These are phyloP conservation scores for Oryza longistaminata DNA, from an alignment of 176 grass and related monocot species.

Conservation along the genomic window DNA sequence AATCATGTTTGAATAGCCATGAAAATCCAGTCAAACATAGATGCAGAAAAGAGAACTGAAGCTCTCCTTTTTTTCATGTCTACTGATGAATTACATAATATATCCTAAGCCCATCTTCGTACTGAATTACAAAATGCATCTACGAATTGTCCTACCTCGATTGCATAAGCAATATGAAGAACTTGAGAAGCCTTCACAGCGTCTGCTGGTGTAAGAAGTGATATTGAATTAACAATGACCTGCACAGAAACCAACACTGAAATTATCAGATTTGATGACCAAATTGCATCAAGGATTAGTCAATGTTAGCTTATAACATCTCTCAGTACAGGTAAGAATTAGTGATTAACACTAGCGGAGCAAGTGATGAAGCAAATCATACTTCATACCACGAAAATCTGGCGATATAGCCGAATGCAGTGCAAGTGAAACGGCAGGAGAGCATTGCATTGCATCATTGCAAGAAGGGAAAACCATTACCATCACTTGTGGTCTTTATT, in stretches of 20 bases:
- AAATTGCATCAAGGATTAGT: neutral
- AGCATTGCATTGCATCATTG: neutral
- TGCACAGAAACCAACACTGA: constrained; percentile 25
- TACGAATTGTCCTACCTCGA: constrained; percentile 45
- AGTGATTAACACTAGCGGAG: neutral
- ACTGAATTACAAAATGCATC: neutral
- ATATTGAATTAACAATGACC: constrained; percentile 66
- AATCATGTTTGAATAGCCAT: neutral
- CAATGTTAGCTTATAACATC: neutral
- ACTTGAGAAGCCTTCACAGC: constrained; percentile 57
- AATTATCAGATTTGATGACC: neutral
- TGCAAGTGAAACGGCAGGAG: neutral
- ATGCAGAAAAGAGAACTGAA: neutral
- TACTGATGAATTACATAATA: neutral
- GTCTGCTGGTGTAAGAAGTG: constrained; percentile 59
- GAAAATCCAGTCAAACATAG: neutral
- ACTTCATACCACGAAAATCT: neutral
- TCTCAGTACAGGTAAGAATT: neutral
- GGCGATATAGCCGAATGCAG: neutral
- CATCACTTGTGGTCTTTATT: constrained; percentile 51
- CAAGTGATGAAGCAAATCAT: neutral
- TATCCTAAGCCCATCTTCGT: neutral
- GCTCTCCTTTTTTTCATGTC: neutral
- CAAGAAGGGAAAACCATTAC: neutral
- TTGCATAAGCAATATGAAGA: constrained; percentile 44